Base-by-base conservation (phyloP, 805 yeast species). In the Starmera dryadoides region DNA sequence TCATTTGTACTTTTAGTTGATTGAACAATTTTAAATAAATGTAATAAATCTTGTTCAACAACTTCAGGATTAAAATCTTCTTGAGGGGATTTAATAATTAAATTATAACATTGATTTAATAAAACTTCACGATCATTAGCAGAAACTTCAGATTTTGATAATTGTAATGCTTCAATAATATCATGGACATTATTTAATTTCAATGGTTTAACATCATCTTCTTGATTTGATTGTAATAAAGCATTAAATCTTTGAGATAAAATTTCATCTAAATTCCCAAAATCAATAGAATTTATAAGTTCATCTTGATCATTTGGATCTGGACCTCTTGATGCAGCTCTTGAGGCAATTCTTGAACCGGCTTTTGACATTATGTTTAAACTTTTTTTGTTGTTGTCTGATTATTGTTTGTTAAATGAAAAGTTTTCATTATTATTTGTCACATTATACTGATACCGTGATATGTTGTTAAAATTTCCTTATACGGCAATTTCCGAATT, bases 181-280 rank as follows among this genome's bases (percentile, higher is more conserved):
- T 45, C 51, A 4, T 44, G 48, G 11, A 53, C 48, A 3, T 45
- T 43, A 39, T 48, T 53, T 43, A 52, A 41, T 30, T 49, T 54
- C 16, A 36, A 7, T 16, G 31, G 22, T 20, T 39, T 44, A 4
- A 42, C 42, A n/a, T 39, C 34, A 31, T 46, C 44, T 6, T 39
- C 35, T 19, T 36, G 42, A 12, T 41, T 44, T 6, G n/a, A 30
- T 20, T 32, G 40, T 15, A 44, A 33, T 29, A 54, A 39, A 3
- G 38, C 42, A 10, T 46, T 53, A n/a, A 54, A 33, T 18, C 57
- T 37, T 7, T 44, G 42, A 16, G 50, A 45, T 21, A 52, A 45
- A 34, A 47, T 34, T 36, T 52, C 56, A 42, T 54, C 57, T 28
- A 54, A 30, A 33, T 54, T 54, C 22, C 49, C 54, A 19, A 31